These are phyloP conservation scores for Penicillium verhagenii DNA, from an alignment of 495 filamentous ascomycete species.

Conservation along the genomic window DNA sequence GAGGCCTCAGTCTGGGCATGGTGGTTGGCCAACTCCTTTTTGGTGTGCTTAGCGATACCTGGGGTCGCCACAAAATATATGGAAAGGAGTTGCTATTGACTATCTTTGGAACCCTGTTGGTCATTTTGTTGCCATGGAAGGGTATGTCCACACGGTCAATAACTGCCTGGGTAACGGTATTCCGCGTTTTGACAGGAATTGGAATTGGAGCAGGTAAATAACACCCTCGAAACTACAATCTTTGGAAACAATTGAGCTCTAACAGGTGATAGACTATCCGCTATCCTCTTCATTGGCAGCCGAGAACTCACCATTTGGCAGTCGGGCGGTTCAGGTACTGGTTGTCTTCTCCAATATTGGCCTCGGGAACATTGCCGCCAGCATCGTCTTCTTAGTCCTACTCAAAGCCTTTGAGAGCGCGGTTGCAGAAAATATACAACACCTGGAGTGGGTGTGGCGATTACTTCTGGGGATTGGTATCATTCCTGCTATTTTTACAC, in stretches of 20 bases:
- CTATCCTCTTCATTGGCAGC: conserved; percentile 16
- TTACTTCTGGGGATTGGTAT: conserved; percentile 19
- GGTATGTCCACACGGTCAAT: conserved; percentile 8
- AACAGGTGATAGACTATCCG: conserved; percentile 14
- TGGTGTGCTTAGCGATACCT: conserved; percentile 14
- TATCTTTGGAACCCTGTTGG: conserved; percentile 17
- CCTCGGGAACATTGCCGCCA: conserved; percentile 15
- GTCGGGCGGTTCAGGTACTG: conserved; percentile 15
- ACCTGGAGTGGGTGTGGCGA: conserved; percentile 21
- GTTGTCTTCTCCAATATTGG: conserved; percentile 17
- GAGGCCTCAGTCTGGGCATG: conserved; percentile 17
- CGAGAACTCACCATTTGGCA: conserved; percentile 17
- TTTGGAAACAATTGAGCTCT: not conserved
- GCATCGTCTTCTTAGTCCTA: conserved; percentile 19
- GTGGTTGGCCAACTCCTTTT: conserved; percentile 15
- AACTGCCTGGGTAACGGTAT: conserved; percentile 19
- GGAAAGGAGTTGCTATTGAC: conserved; percentile 14
- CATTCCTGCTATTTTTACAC: conserved; percentile 12
- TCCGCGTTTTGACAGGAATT: conserved; percentile 19
- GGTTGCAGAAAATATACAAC: conserved; percentile 1
- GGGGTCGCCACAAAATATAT: conserved; percentile 13
- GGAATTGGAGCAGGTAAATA: conserved; percentile 15
- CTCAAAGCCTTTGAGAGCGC: conserved; percentile 17
- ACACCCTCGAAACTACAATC: not conserved
- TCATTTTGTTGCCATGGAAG: conserved; percentile 20